Base-by-base conservation (phyloP, 164 flowering plant species). In the Litsea cubeba region DNA sequence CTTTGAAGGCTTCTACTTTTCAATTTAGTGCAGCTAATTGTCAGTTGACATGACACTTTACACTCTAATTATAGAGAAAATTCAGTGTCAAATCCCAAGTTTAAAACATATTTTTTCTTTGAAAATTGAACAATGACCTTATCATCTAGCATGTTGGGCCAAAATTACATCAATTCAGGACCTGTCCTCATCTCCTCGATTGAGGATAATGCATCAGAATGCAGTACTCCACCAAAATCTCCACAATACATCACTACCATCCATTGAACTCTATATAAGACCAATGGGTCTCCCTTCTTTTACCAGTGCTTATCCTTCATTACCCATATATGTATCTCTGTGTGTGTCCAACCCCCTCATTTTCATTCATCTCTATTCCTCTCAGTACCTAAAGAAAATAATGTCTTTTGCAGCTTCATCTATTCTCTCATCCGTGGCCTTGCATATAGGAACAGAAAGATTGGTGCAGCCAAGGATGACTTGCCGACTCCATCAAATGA, bases 401-500 rank as follows among this genome's bases (percentile, higher is more conserved):
- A 20, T 14, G 26, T 49, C 65, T 50, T 28, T 63, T 25, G 22
- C 67, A 30, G 74, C 63, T 51, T 14, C 15, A 40, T 17, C 20
- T 22, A 12, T 20, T 15, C 20, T 68, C 65, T 65, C 80, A 80
- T 75, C 76, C 11, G 58, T 71, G 74, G 83, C 79, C 83, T 84
- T 46, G 74, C 87, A 76, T 82, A 81, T 68, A 65, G 77, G 81
- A 22, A 70, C 51, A 26, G 81, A 77, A 78, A 80, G 81, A 46
- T 72, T 73, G 73, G 71, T 82, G 86, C 82, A 85, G 88, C 88
- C 88, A 83, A 85, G 88, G 85, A 85, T 85, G 86, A 85, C 85
- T 85, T 85, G 88, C 88, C 88, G 86, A 81, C 82, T 73, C 62
- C 64, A 24, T 5, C 22, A 22, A 23, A 11, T 69, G 18, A 10